Evolutionary conservation across 148 eudicot genomes (phyloP).

Genomic region (Polygonum aviculare): DNA sequence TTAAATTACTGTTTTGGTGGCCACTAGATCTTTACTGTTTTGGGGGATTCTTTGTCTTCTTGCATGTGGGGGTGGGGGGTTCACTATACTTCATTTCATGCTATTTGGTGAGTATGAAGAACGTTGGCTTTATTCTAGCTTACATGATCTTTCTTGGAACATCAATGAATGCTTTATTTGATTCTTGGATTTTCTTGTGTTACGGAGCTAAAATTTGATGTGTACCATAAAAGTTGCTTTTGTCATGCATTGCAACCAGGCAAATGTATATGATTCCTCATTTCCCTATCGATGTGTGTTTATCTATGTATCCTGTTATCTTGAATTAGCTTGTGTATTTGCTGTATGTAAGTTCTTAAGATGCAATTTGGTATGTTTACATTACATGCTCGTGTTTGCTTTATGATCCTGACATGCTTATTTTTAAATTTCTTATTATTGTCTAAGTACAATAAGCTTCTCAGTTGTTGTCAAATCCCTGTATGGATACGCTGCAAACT

Average conservation of each 20-base stretch:
- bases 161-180: background rate
- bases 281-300: background rate
- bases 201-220: background rate
- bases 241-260: background rate
- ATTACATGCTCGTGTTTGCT: background rate
- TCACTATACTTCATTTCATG: background rate
- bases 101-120: background rate
- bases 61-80: background rate
- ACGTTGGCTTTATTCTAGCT: background rate
- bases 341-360: background rate
- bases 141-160: background rate
- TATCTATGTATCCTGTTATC: background rate
- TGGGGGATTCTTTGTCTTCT: background rate
- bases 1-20: background rate
- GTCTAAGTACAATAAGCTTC: constrained; percentile 70
- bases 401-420: constrained; percentile 15
- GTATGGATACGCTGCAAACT: constrained; percentile 82
- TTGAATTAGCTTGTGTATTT: background rate
- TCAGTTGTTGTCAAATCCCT: constrained; percentile 49
- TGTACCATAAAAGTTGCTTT: background rate
- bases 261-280: background rate
- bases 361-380: background rate
- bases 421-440: constrained; percentile 24
- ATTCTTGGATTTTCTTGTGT: background rate
- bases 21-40: background rate